Evolutionary conservation across 805 yeast species (phyloP).

Genomic region (Sugiyamaella qingdaonensis): DNA sequence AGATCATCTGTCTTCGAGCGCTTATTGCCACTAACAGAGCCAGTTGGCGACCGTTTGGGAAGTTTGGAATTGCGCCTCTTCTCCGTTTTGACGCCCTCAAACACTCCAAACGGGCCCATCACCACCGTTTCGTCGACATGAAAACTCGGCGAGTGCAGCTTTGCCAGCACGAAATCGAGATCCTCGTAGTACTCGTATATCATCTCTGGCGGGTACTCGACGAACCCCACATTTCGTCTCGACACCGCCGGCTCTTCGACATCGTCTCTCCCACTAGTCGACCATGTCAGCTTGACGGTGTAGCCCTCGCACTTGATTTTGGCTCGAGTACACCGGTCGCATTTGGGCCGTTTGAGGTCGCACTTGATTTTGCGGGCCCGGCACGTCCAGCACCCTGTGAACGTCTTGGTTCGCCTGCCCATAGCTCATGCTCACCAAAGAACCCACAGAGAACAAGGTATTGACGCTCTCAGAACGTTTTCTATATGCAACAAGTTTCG

Average conservation of each 20-base stretch:
- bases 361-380: conserved; percentile 76
- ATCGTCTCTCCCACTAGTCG: conserved; percentile 26
- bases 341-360: conserved; percentile 65
- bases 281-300: conserved; percentile 77
- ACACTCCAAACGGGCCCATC: conserved; percentile 82
- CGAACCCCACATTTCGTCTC: conserved; percentile 51
- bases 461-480: too few species aligned
- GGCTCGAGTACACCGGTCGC: conserved; percentile 65
- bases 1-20: not conserved
- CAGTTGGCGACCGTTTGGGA: not conserved
- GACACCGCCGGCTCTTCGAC: conserved; percentile 49
- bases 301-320: conserved; percentile 77
- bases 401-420: conserved; percentile 55
- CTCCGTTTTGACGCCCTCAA: conserved; percentile 41
- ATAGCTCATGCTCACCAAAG: too few species aligned
- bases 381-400: conserved; percentile 88
- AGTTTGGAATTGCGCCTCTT: not conserved
- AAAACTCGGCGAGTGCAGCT: conserved; percentile 47
- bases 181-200: conserved; percentile 72
- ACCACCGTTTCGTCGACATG: conserved; percentile 46
- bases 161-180: conserved; percentile 65
- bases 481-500: too few species aligned
- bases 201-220: conserved; percentile 57
- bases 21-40: not conserved
- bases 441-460: too few species aligned